These are phyloP conservation scores for Nothopassalora personata DNA, from an alignment of 2,329 filamentous ascomycete species.

Conservation along the genomic window DNA sequence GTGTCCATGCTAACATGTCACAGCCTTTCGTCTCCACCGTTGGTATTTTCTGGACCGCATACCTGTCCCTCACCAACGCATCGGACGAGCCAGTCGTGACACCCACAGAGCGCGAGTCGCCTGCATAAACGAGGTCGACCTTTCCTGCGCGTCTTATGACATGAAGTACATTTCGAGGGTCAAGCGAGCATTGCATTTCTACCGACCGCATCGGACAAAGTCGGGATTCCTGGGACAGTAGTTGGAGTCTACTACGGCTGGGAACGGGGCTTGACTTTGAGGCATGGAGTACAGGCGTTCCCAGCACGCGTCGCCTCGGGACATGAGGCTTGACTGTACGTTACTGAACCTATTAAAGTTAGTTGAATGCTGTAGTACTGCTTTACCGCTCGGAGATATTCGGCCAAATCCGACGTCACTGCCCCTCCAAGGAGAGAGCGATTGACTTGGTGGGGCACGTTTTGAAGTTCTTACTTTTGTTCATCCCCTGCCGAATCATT, in stretches of 20 bases:
- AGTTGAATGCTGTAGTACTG: background rate
- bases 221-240: slow-evolving; percentile 9
- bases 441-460: background rate
- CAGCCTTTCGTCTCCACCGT: slow-evolving; percentile 94
- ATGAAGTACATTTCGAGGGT: background rate
- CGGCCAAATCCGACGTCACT: background rate
- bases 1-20: slow-evolving; percentile 5
- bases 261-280: background rate
- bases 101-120: slow-evolving; percentile 8
- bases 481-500: background rate
- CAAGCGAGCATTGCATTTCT: background rate
- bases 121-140: background rate
- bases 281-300: background rate
- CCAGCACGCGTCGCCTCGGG: background rate
- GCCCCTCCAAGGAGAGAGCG: background rate
- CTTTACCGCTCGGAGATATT: background rate
- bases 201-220: slow-evolving; percentile 9
- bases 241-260: slow-evolving; percentile 10
- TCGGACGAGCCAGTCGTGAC: slow-evolving; percentile 58
- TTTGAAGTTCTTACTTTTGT: background rate
- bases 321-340: background rate
- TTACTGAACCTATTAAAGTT: slow-evolving; percentile 1
- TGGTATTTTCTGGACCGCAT: slow-evolving; percentile 96
- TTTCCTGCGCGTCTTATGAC: background rate
- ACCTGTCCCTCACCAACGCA: slow-evolving; percentile 86